Conservation (phyloP, 768 basidiomycete genomes). For the Fistulinella prunicolor region DNA sequence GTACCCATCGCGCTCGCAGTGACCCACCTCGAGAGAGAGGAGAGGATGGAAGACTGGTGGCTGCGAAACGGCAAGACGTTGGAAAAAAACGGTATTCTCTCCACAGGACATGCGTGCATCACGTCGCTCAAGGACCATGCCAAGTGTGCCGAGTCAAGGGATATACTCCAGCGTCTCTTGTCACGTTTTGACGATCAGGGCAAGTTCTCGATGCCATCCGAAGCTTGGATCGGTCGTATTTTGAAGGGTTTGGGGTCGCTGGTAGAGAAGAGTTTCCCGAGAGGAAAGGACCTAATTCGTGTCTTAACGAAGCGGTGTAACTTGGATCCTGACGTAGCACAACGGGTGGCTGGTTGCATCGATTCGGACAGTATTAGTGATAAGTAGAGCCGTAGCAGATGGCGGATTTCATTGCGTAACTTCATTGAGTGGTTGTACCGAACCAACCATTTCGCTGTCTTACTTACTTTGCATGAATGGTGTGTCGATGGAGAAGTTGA, state of each 20-base stretch:
- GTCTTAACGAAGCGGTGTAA: constrained; percentile 29
- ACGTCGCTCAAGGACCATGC: constrained; percentile 24
- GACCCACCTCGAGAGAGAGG: constrained; percentile 38
- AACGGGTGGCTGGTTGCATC: constrained; percentile 20
- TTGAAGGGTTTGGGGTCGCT: constrained; percentile 23
- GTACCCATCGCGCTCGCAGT: constrained; percentile 41
- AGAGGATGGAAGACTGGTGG: constrained; percentile 36
- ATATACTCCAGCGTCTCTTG: constrained; percentile 19
- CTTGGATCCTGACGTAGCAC: constrained; percentile 21
- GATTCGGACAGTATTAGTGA: constrained; percentile 13
- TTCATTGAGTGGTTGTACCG: no score
- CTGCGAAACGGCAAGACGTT: constrained; percentile 20
- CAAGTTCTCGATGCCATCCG: constrained; percentile 31
- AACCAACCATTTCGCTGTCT: no score
- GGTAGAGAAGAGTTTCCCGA: constrained; percentile 18
- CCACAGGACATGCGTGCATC: constrained; percentile 32
- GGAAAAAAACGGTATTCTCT: constrained; percentile 5
- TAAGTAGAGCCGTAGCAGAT: no score
- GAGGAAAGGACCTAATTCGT: constrained; percentile 22
- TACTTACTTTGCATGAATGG: no score
- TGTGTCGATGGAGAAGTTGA: no score
- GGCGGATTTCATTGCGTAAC: no score
- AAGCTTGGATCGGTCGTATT: constrained; percentile 25
- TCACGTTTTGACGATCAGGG: constrained; percentile 23
- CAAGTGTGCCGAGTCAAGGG: constrained; percentile 32